Evolutionary conservation across 2,329 filamentous ascomycete genomes (phyloP), one percentile per base, ranked within the genome.

Genomic region (Nemania bipapillata): DNA sequence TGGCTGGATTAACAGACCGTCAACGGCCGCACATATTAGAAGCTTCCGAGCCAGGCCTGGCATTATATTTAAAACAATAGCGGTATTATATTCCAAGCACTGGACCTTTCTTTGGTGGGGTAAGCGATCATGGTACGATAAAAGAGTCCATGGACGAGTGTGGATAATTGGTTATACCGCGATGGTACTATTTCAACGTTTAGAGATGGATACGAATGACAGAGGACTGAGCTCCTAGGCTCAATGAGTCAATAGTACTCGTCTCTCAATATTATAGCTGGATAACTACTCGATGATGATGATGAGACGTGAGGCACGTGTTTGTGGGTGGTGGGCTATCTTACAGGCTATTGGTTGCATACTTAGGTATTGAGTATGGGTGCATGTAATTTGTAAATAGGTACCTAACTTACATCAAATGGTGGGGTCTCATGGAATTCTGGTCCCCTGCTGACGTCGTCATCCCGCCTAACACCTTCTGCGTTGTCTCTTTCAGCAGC

Each of bases 1-100:
- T 28, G 92, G 90, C 76, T 96, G 92, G 52, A 97, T 86, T 71
- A 97, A 84, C 60, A 97, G 85, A 65, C 94, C 94, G 77, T 97
- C 94, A 62, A 91, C 88, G 28, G 93, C 90, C 63, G 94, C 93
- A 80, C 91, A 91, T 73, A 97, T 89, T 72, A 94, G 79, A 63
- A 97, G 83, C 81, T 96, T 96, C 78, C 92, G 91, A 67, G 92
- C 89, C 69, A 97, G 83, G 72, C 87, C 86, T 64, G 93, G 90
- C 93, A 96, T 78, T 66, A 42, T 62, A 59, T 58, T 55, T 49
- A 54, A 54, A 30, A 47, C 22, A 60, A 54, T 11, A 9, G 54
- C 45, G 20, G 15, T 55, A 30, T 58, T 64, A 37, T 64, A 28
- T 72, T 66, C 65, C 64, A 69, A 66, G 65, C 17, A 30, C 22